Base-by-base conservation (phyloP, 805 yeast genomes). In the Saturnispora halmiae region DNA sequence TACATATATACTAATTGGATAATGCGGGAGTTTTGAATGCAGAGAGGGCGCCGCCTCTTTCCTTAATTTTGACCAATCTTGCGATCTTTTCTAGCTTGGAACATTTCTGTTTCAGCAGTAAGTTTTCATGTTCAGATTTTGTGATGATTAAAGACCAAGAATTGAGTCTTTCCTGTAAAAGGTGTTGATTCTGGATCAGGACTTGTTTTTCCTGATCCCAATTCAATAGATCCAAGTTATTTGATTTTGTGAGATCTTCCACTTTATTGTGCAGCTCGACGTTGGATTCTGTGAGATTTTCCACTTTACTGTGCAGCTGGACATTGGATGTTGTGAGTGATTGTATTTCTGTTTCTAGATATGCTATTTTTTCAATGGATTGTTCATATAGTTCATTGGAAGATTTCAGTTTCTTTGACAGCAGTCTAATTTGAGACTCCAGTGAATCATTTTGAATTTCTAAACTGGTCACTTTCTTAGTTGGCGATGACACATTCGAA, bases 371-470 rank as follows among this genome's bases (percentile, higher is more conserved):
- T 39, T 58, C 62, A 7, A 56, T 29, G 22, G 43, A 40, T 16
- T 46, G 47, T 34, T 51, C 50, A 3, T 48, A 38, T 16, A 27
- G 28, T n/a, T 51, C 55, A 8, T 34, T 38, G 15, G 45, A 45
- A 15, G 38, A 25, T 10, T 19, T 35, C 1, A 44, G 27, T 6
- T 44, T 21, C 6, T 45, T 32, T 25, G 42, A 39, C 7, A 46
- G 19, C 6, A 47, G 46, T n/a, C 61, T 45, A 13, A 52, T 25
- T 1, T 43, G 42, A 14, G 53, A 47, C 27, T 52, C 55, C 22
- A 55, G 33, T 15, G 47, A 24, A 40, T 58, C 62, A 40, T 54
- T 55, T 20, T 41, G 36, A 2, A 52, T 49, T 40, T 58, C 62
- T 7, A 51, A 37, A 13, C 46, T 40, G 2, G 49, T 46, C n/a